These are phyloP conservation scores for Jamesozyma rosinii DNA, from an alignment of 805 yeast species.

Conservation along the genomic window DNA sequence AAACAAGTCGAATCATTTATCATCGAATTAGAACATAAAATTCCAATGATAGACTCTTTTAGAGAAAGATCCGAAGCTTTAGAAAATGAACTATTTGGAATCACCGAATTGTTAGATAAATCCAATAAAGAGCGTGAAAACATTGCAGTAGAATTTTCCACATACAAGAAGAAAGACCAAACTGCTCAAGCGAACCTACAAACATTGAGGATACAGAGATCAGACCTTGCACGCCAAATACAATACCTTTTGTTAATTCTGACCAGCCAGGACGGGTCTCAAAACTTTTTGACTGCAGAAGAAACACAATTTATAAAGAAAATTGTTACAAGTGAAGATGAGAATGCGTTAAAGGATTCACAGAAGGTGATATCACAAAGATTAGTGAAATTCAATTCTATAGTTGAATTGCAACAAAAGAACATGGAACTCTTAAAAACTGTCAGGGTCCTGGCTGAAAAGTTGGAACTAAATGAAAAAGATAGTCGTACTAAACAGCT, in stretches of 20 bases:
- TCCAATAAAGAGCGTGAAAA: constrained; percentile 42
- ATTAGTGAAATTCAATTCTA: constrained; percentile 57
- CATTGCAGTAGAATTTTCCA: constrained; percentile 22
- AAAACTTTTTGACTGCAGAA: constrained; percentile 50
- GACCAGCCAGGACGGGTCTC: constrained; percentile 41
- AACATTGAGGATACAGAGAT: constrained; percentile 45
- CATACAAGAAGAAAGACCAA: constrained; percentile 17
- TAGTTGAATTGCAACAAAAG: constrained; percentile 60
- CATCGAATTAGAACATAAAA: constrained; percentile 64
- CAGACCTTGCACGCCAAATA: constrained; percentile 77
- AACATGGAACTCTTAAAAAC: constrained; percentile 64
- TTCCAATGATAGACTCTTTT: constrained; percentile 65
- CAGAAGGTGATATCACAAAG: constrained; percentile 64
- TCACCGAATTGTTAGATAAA: constrained; percentile 48
- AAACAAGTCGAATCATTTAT: constrained; percentile 62
- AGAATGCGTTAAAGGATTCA: constrained; percentile 48
- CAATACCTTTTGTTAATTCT: constrained; percentile 54
- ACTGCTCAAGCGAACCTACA: constrained; percentile 32
- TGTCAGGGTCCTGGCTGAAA: constrained; percentile 61
- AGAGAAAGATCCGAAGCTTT: constrained; percentile 48
- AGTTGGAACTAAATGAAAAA: constrained; percentile 57
- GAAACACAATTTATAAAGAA: constrained; percentile 59
- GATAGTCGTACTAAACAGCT: constrained; percentile 8
- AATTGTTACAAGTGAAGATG: constrained; percentile 32
- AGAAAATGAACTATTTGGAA: constrained; percentile 46